Evolutionary conservation across 139 green algal genomes (phyloP).

Genomic region (Auxenochlorella protothecoides): DNA sequence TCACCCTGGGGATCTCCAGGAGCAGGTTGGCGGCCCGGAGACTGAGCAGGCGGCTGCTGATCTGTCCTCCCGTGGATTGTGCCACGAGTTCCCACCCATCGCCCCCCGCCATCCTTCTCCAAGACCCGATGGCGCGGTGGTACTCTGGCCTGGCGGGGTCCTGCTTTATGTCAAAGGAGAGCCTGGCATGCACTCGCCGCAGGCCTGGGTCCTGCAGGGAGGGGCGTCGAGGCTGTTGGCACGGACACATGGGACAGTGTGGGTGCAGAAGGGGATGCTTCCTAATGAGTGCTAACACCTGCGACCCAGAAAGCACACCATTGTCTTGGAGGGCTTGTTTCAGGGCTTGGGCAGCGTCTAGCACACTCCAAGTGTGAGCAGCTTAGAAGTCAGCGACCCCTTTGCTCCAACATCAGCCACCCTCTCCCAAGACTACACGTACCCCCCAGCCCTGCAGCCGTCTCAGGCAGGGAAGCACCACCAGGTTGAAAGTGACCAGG

Average conservation of each 20-base stretch:
- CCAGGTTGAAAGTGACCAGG: conserved; percentile 89
- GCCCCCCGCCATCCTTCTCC: conserved; percentile 13
- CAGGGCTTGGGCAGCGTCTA: not conserved
- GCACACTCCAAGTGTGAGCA: not conserved
- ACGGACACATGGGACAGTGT: not conserved
- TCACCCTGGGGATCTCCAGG: conserved; percentile 52
- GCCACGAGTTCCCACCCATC: conserved; percentile 42
- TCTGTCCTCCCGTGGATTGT: conserved; percentile 81
- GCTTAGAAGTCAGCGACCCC: too few relatives aligned
- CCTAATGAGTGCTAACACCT: not conserved
- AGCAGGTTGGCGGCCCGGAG: conserved; percentile 58
- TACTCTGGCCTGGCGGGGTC: conserved; percentile 94
- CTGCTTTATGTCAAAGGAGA: conserved; percentile 48
- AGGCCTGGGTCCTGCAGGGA: conserved; percentile 34
- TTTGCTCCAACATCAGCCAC: too few relatives aligned
- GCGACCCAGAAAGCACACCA: not conserved
- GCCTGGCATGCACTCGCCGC: conserved; percentile 51
- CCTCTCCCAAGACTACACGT: not conserved
- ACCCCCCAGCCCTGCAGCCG: conserved; percentile 69
- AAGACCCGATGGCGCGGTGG: conserved; percentile 65
- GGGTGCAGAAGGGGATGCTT: not conserved
- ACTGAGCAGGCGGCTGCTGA: conserved; percentile 80
- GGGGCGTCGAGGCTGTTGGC: not conserved
- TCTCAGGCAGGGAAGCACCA: conserved; percentile 70
- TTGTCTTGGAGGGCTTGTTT: not conserved